These are phyloP conservation scores for Aspergillus proliferans DNA, from an alignment of 2,329 filamentous ascomycete genomes.

Conservation along the genomic window DNA sequence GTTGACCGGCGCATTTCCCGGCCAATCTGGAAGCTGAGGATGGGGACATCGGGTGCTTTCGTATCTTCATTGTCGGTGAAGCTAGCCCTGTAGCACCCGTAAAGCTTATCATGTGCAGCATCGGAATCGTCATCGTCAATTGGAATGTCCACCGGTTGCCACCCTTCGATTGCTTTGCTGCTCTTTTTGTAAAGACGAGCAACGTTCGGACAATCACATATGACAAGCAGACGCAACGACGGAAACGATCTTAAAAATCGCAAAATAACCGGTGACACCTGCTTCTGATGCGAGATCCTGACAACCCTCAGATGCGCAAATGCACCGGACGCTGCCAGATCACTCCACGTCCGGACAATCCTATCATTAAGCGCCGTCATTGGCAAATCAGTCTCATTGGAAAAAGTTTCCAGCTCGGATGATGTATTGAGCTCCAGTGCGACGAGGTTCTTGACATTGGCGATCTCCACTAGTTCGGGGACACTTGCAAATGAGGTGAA, in stretches of 20 bases:
- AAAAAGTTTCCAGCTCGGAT: conserved; percentile 5
- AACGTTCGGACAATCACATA: conserved; percentile 26
- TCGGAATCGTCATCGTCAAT: neutral
- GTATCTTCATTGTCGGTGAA: neutral
- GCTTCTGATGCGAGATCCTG: conserved; percentile 26
- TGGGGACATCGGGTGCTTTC: conserved; percentile 7
- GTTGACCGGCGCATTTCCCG: conserved; percentile 1
- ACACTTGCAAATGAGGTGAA: conserved; percentile 24
- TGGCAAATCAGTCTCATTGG: conserved; percentile 7
- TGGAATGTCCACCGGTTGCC: conserved; percentile 13
- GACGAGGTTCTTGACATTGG: conserved; percentile 34
- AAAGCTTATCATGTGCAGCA: conserved; percentile 7
- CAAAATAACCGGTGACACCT: conserved; percentile 26
- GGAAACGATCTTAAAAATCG: conserved; percentile 31
- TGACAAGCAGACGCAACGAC: conserved; percentile 28
- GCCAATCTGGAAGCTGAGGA: conserved; percentile 22
- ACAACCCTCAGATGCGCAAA: conserved; percentile 36
- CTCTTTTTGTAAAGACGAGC: conserved; percentile 13
- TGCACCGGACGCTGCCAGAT: conserved; percentile 26
- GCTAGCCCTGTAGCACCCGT: conserved; percentile 11
- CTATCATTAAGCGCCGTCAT: conserved; percentile 30
- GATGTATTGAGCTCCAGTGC: conserved; percentile 32
- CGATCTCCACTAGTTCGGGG: conserved; percentile 33
- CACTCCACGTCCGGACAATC: conserved; percentile 37
- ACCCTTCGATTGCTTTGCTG: conserved; percentile 20